A percentile compares a stretch with the other conserved stretches of the same genome.
Evolutionary conservation across 2,329 filamentous ascomycete species (phyloP).

Genomic region (Epichloe typhina): DNA sequence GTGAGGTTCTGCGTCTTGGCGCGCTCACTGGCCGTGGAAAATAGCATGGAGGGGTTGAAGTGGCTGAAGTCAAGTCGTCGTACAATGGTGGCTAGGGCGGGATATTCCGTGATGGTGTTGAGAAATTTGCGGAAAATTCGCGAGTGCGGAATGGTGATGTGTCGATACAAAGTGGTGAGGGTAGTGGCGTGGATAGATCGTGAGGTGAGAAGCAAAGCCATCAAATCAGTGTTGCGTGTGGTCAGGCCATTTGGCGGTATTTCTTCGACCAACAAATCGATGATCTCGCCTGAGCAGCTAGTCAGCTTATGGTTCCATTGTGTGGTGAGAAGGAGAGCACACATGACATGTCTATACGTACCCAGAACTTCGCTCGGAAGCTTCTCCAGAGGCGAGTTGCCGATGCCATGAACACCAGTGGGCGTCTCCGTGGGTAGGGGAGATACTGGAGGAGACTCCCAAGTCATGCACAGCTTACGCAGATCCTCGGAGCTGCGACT

Average conservation of each 20-base stretch:
- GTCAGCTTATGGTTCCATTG: slow-evolving; percentile 3
- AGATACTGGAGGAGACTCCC: slow-evolving; percentile 30
- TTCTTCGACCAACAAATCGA: slow-evolving; percentile 61
- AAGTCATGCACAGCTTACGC: slow-evolving; percentile 40
- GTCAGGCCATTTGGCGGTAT: slow-evolving; percentile 59
- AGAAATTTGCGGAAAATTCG: slow-evolving; percentile 74
- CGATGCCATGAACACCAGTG: slow-evolving; percentile 23
- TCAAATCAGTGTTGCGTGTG: slow-evolving; percentile 64
- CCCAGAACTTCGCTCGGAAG: slow-evolving; percentile 59
- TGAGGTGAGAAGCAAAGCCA: slow-evolving; percentile 66
- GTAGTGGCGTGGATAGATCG: slow-evolving; percentile 60
- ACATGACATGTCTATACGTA: slow-evolving; percentile 27
- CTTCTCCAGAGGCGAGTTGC: slow-evolving; percentile 47
- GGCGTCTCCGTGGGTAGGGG: slow-evolving; percentile 19
- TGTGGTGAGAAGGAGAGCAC: background rate
- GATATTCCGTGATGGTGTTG: slow-evolving; percentile 51
- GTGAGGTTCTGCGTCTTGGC: slow-evolving; percentile 65
- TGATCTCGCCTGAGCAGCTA: slow-evolving; percentile 46
- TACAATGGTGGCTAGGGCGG: slow-evolving; percentile 59
- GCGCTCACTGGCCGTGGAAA: slow-evolving; percentile 62
- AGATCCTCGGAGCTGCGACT: slow-evolving; percentile 51
- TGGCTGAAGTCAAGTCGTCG: slow-evolving; percentile 74
- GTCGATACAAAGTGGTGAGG: slow-evolving; percentile 60
- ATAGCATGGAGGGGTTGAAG: slow-evolving; percentile 68
- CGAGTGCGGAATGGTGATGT: slow-evolving; percentile 74